These are phyloP conservation scores for Heliamphora exappendiculata DNA, from an alignment of 148 eudicot species.

Conservation along the genomic window DNA sequence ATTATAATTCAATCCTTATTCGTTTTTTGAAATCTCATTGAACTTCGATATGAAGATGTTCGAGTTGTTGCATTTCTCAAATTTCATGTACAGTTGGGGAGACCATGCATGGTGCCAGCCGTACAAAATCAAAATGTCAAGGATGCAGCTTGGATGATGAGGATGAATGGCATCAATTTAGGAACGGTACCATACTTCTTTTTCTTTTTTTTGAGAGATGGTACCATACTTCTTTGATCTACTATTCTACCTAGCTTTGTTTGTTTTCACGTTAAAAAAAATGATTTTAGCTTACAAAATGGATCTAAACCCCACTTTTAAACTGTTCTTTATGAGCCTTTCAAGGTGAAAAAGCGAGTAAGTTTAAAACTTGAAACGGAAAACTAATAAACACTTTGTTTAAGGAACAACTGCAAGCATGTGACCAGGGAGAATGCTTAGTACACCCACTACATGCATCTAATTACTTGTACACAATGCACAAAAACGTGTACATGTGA, in stretches of 20 bases:
- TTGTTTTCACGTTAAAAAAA: too few species aligned
- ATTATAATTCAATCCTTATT: background rate
- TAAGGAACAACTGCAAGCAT: too few species aligned
- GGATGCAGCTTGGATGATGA: conserved; percentile 53
- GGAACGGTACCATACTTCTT: conserved; percentile 43
- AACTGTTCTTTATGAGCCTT: too few species aligned
- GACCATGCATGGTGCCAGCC: conserved; percentile 37
- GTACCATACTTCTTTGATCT: conserved; percentile 26
- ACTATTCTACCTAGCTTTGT: background rate
- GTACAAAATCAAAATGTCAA: conserved; percentile 39
- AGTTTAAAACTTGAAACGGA: too few species aligned
- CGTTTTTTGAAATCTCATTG: background rate
- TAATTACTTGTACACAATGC: too few species aligned
- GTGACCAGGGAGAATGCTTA: too few species aligned
- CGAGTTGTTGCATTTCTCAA: conserved; percentile 2
- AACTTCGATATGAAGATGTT: background rate
- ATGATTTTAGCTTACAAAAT: too few species aligned
- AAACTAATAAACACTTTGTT: too few species aligned
- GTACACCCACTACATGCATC: too few species aligned
- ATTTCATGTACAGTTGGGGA: conserved; percentile 53
- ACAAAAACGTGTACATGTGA: too few species aligned
- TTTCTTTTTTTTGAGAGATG: conserved; percentile 55
- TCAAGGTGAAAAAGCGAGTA: too few species aligned
- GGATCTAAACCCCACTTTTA: too few species aligned
- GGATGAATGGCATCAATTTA: conserved; percentile 72